Base-by-base conservation (phyloP, 768 basidiomycete species). In the Daedaleopsis nitida region DNA sequence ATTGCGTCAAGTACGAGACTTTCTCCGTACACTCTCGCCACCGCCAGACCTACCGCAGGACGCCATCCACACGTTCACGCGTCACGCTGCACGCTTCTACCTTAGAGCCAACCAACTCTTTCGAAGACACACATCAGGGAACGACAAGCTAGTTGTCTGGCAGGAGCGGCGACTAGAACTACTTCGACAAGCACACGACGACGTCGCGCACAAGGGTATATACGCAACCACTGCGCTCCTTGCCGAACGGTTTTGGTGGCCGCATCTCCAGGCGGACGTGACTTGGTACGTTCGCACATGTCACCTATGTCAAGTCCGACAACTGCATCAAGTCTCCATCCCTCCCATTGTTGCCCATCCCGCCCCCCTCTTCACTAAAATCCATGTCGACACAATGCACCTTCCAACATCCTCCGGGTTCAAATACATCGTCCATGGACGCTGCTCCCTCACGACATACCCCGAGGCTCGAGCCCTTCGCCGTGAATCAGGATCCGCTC, bases 371-470 rank as follows among this genome's bases (percentile, higher is more conserved):
- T 81, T 78, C 64, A 17, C 63, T 9, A 76, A 76, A 49, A 70
- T 74, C 0, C 73, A 81, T 50, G 67, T 78, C 17, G 75, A 82
- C 65, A 75, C 76, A 0, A 80, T 82, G 78, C 66, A 72, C 56
- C 73, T 82, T 65, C 78, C 75, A 0, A 62, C 55, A 0, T 68
- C 77, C 0, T 65, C 66, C 3, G 70, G 76, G 0, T 77, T 64
- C 62, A 66, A 65, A 6, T 78, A 76, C 38, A 64, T 81, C 23
- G 67, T 81, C 1, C 78, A 79, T 47, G 79, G 69, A 0, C 66
- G 73, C 0, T 77, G 74, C 58, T 70, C 71, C 0, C 72, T 81
- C 0, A 69, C 72, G 0, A 59, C 58, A 9, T 79, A 71, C 47
- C 71, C 73, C 0, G 77, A 80, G 66, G 75, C 58, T 54, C 57